These are phyloP conservation scores for Hymenotorrendiella dingleyae DNA, from an alignment of 2,329 filamentous ascomycete species.

Conservation along the genomic window DNA sequence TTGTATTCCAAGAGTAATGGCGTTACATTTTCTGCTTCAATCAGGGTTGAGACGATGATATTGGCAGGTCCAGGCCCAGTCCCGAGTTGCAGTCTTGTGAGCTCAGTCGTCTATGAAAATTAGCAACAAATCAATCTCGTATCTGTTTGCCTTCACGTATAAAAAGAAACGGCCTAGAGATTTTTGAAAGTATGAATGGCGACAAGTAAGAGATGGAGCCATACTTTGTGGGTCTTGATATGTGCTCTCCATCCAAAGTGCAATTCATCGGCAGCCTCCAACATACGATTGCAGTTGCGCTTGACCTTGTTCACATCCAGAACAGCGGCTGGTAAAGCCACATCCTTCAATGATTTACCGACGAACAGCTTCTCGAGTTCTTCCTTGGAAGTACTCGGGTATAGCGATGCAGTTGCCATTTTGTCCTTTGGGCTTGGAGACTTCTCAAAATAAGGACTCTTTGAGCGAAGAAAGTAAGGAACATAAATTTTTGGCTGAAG, in stretches of 20 bases:
- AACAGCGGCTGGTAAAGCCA: constrained; percentile 62
- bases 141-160: too few relatives aligned
- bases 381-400: constrained; percentile 31
- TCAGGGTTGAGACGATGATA: constrained; percentile 68
- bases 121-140: constrained; percentile 1
- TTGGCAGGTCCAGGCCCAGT: constrained; percentile 39
- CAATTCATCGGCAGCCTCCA: constrained; percentile 53
- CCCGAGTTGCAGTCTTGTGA: constrained; percentile 66
- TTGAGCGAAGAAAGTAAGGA: too few relatives aligned
- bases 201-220: constrained; percentile 3
- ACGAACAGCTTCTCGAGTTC: constrained; percentile 42
- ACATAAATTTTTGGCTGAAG: too few relatives aligned
- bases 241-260: constrained; percentile 67
- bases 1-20: constrained; percentile 55
- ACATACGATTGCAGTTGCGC: constrained; percentile 66
- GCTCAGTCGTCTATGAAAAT: constrained; percentile 51
- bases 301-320: constrained; percentile 62
- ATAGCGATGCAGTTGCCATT: constrained; percentile 23
- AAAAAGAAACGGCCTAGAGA: too few relatives aligned
- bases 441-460: not conserved
- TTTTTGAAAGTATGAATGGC: not conserved
- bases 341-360: constrained; percentile 51
- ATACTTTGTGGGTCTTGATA: constrained; percentile 78
- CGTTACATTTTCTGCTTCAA: constrained; percentile 63
- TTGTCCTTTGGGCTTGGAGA: not conserved